These are phyloP conservation scores for Neofusicoccum laricinum DNA, from an alignment of 2,329 filamentous ascomycete species.

Conservation along the genomic window DNA sequence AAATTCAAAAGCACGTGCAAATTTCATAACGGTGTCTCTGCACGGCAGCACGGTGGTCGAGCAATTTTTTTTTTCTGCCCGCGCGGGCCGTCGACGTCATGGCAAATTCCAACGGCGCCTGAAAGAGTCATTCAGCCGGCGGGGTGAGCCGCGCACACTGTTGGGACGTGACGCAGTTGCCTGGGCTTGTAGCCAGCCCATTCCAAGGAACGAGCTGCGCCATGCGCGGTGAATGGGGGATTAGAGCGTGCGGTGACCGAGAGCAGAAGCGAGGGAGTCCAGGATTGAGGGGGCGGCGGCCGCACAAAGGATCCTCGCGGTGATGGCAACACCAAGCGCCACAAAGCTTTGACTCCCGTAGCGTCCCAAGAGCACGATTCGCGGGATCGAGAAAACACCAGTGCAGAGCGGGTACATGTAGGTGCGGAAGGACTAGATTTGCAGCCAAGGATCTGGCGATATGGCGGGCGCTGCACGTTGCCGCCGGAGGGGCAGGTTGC, in stretches of 20 bases:
- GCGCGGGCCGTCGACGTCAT: constrained; percentile 4
- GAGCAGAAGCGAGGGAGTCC: not conserved
- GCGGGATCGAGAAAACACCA: not conserved
- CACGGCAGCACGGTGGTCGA: not conserved
- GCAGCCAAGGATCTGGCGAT: not conserved
- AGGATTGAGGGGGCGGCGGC: not conserved
- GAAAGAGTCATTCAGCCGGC: constrained; percentile 10
- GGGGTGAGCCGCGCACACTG: not conserved
- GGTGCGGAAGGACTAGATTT: not conserved
- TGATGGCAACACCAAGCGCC: constrained; percentile 13
- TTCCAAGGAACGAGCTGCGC: not conserved
- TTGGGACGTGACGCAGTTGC: not conserved
- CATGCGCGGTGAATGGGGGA: not conserved
- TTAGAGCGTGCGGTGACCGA: not conserved
- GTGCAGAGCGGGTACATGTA: not conserved
- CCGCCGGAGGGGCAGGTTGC: not conserved
- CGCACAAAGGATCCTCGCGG: constrained; percentile 5
- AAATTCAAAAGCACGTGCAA: not conserved
- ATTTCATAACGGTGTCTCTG: not conserved
- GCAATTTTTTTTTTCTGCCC: not conserved
- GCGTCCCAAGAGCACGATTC: not conserved
- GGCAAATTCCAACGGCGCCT: constrained; percentile 6
- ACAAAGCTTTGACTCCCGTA: constrained; percentile 14
- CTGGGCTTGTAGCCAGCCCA: not conserved
- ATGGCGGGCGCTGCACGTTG: constrained; percentile 5